Evolutionary conservation across 805 yeast genomes (phyloP), one percentile per base, ranked within the genome.

Genomic region (Metschnikowia matae): DNA sequence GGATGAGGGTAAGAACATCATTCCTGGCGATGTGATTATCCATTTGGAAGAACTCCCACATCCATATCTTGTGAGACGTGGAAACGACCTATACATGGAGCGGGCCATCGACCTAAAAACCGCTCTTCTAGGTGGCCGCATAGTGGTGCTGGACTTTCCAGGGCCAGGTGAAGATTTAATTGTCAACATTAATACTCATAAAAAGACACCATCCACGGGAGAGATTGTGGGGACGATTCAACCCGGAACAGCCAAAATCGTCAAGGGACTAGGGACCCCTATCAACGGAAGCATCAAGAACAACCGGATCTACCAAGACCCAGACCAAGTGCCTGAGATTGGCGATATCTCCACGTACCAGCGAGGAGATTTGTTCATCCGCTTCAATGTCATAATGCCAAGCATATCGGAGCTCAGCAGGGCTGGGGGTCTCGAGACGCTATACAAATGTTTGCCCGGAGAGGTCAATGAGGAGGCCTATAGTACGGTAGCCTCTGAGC

Each of bases 11-110:
- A 62, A 77, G 17, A 72, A 75, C 52, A 67, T 81, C 3, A 66
- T 77, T 3, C 86, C 90, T 0, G 91, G 91, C 2, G 88, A 85
- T 62, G 84, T 85, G 6, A 67, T 84, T 2, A 75, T 85, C 8
- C 79, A 77, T 1, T 62, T 85, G 21, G 71, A 72, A 36, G 77
- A 78, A 55, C 52, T 70, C 43, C 57, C 61, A 4, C 75, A 73
- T 54, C 63, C 65, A 8, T 57, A 53, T 17, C 74, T 79, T 49
- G 69, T 69, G 13, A 68, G 85, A 53, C 67, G 63, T 43, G 74
- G 66, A 34, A 62, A 75, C 35, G 80, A 81, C 56, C 63, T 83
- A 44, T 68, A 69, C 48, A 62, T 73, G 60, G 74, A 68, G 31
- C 68, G 70, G 37, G 70, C 74, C 42, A 71, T 83, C 32, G 82